phyloP scores from a whole-genome alignment of 495 filamentous ascomycete species.

The Trichoderma virens region DNA sequence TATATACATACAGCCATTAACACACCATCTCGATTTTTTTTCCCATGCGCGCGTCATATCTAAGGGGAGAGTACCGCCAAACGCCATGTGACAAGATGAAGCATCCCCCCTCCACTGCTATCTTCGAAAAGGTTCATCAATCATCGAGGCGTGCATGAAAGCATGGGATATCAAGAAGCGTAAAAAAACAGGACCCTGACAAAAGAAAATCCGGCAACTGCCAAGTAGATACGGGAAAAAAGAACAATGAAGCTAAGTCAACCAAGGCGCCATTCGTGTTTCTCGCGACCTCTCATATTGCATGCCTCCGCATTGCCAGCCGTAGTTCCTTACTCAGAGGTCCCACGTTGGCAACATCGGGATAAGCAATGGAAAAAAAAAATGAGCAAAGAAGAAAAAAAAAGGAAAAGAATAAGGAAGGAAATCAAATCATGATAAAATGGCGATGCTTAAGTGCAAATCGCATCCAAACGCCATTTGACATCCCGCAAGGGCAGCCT shows the following conservation, averaged over 20 bases:
- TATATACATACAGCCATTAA: constrained; percentile 7
- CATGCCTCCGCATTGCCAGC: not conserved
- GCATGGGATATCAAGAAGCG: not conserved
- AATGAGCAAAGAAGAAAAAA: not conserved
- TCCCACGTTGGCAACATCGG: too few species aligned
- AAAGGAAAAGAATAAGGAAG: not conserved
- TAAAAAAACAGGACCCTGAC: not conserved
- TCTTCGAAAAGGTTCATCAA: not conserved
- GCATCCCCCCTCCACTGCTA: not conserved
- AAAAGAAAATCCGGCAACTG: not conserved
- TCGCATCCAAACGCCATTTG: not conserved
- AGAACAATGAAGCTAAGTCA: not conserved
- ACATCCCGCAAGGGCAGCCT: not conserved
- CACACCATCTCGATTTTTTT: not conserved
- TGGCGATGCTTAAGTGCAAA: not conserved
- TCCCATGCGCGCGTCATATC: not conserved
- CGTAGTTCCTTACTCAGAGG: not conserved
- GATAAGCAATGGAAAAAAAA: not conserved
- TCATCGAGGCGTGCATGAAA: not conserved
- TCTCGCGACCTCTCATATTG: constrained; percentile 4
- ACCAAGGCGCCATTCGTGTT: constrained; percentile 3
- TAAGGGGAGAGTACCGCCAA: not conserved
- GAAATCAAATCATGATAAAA: not conserved
- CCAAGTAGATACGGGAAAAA: not conserved
- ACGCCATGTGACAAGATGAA: not conserved